Conservation (phyloP, 768 basidiomycete genomes). For the Naganishia vaughanmartiniae region DNA sequence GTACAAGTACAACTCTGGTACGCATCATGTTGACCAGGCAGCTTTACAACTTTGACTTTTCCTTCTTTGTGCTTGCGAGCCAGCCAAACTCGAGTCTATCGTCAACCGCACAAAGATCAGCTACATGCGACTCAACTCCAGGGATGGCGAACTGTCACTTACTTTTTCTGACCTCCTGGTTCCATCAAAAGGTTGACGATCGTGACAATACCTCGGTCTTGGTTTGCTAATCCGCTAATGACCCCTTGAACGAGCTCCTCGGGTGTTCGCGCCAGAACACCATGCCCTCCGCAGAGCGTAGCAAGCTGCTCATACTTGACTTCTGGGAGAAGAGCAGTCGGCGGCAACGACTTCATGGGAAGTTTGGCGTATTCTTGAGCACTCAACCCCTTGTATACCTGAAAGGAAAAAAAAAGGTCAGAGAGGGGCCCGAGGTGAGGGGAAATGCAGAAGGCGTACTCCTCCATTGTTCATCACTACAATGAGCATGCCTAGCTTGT, state of each 20-base stretch:
- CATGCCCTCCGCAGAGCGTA: conserved; percentile 31
- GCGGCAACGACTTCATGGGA: conserved; percentile 33
- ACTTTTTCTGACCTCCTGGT: conserved; percentile 34
- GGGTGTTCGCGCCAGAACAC: conserved; percentile 31
- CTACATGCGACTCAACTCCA: neutral
- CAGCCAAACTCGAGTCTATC: conserved; percentile 36
- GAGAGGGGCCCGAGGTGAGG: neutral
- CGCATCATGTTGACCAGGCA: neutral
- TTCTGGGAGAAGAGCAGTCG: conserved; percentile 36
- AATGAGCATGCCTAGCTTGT: conserved; percentile 36
- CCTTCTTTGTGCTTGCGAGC: conserved; percentile 34
- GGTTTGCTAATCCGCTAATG: conserved; percentile 22
- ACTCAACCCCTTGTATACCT: conserved; percentile 39
- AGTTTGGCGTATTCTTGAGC: conserved; percentile 19
- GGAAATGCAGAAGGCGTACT: conserved; percentile 11
- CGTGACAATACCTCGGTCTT: conserved; percentile 24
- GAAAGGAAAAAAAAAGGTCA: neutral
- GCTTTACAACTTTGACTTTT: conserved; percentile 35
- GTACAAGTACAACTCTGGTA: neutral
- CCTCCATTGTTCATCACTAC: conserved; percentile 40
- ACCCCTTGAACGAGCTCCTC: conserved; percentile 33
- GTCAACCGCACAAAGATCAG: neutral
- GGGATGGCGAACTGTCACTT: neutral
- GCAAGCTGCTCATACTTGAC: conserved; percentile 35
- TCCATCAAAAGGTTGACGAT: conserved; percentile 38